Evolutionary conservation across 1,284 basidiomycete genomes (phyloP).

Genomic region (Cutaneotrichosporon cutaneum): DNA sequence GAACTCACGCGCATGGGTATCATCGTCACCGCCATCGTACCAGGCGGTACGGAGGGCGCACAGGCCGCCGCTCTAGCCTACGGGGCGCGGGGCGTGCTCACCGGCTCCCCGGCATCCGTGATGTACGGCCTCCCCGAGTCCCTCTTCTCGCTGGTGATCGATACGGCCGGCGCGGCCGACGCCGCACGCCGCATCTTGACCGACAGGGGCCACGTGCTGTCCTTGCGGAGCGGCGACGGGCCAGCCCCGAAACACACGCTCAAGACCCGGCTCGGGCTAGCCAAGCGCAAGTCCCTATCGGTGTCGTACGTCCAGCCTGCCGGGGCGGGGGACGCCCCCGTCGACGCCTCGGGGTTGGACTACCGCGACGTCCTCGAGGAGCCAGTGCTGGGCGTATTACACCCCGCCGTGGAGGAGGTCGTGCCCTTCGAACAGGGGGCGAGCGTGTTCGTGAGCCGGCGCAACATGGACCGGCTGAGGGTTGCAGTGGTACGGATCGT

Average conservation of each 20-base stretch:
- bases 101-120: slow-evolving; percentile 42
- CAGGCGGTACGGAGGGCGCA: slow-evolving; percentile 32
- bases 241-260: not conserved
- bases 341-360: slow-evolving; percentile 48
- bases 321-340: slow-evolving; percentile 46
- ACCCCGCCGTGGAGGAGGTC: slow-evolving; percentile 33
- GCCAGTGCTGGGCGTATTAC: slow-evolving; percentile 35
- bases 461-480: not conserved
- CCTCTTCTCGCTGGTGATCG: slow-evolving; percentile 71
- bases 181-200: slow-evolving; percentile 64
- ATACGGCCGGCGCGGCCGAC: slow-evolving; percentile 72
- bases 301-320: slow-evolving; percentile 36
- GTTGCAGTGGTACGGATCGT: slow-evolving; percentile 9
- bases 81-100: slow-evolving; percentile 48
- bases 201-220: slow-evolving; percentile 40
- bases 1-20: slow-evolving; percentile 59
- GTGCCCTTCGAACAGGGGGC: slow-evolving; percentile 45
- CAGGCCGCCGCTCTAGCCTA: slow-evolving; percentile 39
- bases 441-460: slow-evolving; percentile 33
- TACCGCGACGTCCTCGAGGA: slow-evolving; percentile 50
- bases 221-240: not conserved
- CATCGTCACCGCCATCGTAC: slow-evolving; percentile 46
- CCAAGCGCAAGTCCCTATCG: slow-evolving; percentile 2
- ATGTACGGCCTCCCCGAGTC: slow-evolving; percentile 45
- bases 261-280: not conserved